Base-by-base conservation (phyloP, 2,329 filamentous ascomycete genomes). In the Phialophora macrospora region DNA sequence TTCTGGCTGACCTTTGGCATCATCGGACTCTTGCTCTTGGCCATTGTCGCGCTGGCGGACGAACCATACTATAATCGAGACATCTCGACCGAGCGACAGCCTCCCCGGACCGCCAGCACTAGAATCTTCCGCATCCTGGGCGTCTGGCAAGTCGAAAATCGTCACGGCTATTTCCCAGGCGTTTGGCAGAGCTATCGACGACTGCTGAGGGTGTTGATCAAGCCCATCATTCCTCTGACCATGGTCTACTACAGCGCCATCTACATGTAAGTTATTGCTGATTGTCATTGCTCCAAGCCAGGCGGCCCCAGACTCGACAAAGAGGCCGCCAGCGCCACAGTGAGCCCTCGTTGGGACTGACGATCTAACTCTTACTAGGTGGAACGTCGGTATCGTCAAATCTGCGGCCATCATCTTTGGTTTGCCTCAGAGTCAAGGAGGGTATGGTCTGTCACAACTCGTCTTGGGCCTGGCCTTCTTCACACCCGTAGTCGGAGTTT, bases 381-480 rank as follows among this genome's bases (percentile, higher is more conserved):
- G 77, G 77, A 73, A 77, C 44, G 73, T 78, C 26, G 84, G 83
- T 7, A 82, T 86, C 72, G 85, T 86, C 71, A 85, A 83, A 0
- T 85, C 84, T 0, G 75, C 85, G 0, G 77, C 81, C 46, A 82
- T 85, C 12, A 80, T 85, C 60, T 75, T 86, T 3, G 75, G 76
- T 1, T 80, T 80, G 0, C 73, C 83, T 2, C 8, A 8, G 17
- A 28, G 1, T 5, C 8, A 1, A 3, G 55, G 56, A 8, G 62
- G 62, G 22, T 85, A 86, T 70, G 76, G 78, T 3, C 84, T 85
- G 70, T 80, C 78, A 0, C 77, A 79, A 0, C 78, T 78, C 52
- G 77, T 81, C 55, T 81, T 85, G 51, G 84, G 81, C 1, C 80
- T 78, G 84, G 14, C 87, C 71, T 87, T 87, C 75, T 86, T 87